These are phyloP conservation scores for Chrysoporthe austroafricana DNA, from an alignment of 2,329 filamentous ascomycete species.

Conservation along the genomic window DNA sequence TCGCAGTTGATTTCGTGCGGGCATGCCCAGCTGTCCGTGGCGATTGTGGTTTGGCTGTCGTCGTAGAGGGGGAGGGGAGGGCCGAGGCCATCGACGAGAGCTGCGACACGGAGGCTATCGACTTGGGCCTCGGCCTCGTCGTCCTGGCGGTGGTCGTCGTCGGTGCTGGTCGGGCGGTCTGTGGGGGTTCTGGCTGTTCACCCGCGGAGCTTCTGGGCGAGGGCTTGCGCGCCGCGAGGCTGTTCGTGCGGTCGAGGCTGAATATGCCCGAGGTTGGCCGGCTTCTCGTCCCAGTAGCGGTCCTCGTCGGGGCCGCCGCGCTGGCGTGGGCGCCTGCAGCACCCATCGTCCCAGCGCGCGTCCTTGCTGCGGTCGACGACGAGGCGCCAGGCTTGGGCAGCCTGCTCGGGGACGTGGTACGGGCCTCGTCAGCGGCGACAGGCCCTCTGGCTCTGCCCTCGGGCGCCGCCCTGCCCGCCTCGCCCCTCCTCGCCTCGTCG, in stretches of 20 bases:
- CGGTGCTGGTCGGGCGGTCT: constrained; percentile 23
- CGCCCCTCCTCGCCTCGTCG: constrained; percentile 14
- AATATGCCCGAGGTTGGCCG: constrained; percentile 33
- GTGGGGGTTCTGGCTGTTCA: constrained; percentile 7
- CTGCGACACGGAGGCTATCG: constrained; percentile 28
- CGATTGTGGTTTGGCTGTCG: constrained; percentile 13
- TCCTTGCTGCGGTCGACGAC: constrained; percentile 35
- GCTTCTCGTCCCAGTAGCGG: constrained; percentile 20
- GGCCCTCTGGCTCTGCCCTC: constrained; percentile 8
- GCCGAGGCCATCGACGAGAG: constrained; percentile 24
- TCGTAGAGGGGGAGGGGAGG: constrained; percentile 37
- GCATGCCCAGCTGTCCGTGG: constrained; percentile 36
- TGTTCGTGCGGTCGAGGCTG: constrained; percentile 26
- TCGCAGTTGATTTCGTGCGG: constrained; percentile 48
- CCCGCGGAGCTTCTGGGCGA: constrained; percentile 27
- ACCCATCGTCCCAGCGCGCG: constrained; percentile 13
- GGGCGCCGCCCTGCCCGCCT: not conserved
- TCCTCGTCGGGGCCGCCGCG: not conserved
- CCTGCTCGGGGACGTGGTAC: constrained; percentile 53
- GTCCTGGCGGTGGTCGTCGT: constrained; percentile 30
- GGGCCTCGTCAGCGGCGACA: constrained; percentile 1
- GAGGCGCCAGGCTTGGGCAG: constrained; percentile 52
- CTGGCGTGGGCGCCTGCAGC: not conserved
- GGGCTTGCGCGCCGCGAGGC: constrained; percentile 32
- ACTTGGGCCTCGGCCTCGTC: constrained; percentile 29